Base-by-base conservation (phyloP, 768 basidiomycete genomes). In the Exsudoporus frostii region DNA sequence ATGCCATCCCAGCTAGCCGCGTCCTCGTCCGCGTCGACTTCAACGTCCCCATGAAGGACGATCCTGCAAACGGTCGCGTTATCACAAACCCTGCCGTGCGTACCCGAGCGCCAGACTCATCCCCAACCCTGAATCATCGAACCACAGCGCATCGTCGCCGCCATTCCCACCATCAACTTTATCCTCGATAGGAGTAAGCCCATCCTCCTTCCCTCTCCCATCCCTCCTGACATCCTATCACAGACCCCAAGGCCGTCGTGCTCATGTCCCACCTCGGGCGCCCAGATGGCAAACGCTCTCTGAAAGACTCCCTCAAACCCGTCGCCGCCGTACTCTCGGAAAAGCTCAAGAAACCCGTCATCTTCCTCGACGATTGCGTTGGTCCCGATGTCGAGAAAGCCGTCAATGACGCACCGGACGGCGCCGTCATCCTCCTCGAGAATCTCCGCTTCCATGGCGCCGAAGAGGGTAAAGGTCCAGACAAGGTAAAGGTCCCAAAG, bases 211-310 rank as follows among this genome's bases (percentile, higher is more conserved):
- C 11, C 2, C 22, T 9, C n/a, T 1, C 25, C 11, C 29, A 30
- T 4, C 30, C 3, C 36, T 36, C 46, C 45, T 59, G 13, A 54
- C 33, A 4, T 46, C 19, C n/a, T 0, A 7, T 44, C 8, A 15
- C 40, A 93, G 91, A 83, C 51, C 92, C 95, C 54, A 79, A 83
- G 53, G 79, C 81, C 52, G 87, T 98, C 67, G 82, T 92, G 61
- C 84, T 98, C 67, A 97, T 98, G 94, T 98, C 96, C 66, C 96
- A 99, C 72, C 84, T 99, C 51, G 97, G 96, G 22, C 91, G 96
- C 58, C 96, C 96, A 10, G 93, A 98, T 72, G 96, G 96, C 62
- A 89, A 91, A 64, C 84, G 85, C 50, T 86, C 86, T 65, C 77
- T 79, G 45, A 98, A 98, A 66, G 96, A 91, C 79, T 92, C 93